phyloP scores from a whole-genome alignment of 495 filamentous ascomycete genomes.

The Amphirosellinia nigrospora region DNA sequence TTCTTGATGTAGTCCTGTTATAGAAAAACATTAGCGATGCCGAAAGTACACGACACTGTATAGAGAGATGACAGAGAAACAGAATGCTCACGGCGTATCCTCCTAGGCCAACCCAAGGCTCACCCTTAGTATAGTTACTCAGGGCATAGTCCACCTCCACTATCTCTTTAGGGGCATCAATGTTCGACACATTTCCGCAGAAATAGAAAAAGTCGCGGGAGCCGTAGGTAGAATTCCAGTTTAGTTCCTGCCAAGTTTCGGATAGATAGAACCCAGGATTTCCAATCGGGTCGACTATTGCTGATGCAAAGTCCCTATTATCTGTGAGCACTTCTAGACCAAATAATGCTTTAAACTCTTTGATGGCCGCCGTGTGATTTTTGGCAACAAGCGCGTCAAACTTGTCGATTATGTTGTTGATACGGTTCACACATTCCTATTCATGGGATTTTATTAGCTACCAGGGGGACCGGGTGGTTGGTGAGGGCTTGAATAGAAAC shows the following conservation, averaged over 20 bases:
- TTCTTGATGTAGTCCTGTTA: conserved; percentile 51
- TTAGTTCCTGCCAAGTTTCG: conserved; percentile 57
- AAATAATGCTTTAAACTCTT: conserved; percentile 51
- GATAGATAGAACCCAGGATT: conserved; percentile 55
- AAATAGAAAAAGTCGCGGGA: conserved; percentile 56
- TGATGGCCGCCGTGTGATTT: conserved; percentile 42
- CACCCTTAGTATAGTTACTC: conserved; percentile 52
- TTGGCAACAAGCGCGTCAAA: conserved; percentile 47
- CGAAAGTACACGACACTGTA: not conserved
- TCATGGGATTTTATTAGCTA: not conserved
- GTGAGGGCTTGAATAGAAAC: not conserved
- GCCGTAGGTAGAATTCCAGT: conserved; percentile 46
- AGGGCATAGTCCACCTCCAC: conserved; percentile 48
- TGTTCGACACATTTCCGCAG: conserved; percentile 55
- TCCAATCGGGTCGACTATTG: conserved; percentile 53
- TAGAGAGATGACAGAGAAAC: not conserved
- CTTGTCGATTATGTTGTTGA: conserved; percentile 54
- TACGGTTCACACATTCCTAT: conserved; percentile 49
- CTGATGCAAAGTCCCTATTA: conserved; percentile 51
- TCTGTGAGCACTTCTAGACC: conserved; percentile 47
- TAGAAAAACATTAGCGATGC: conserved; percentile 7
- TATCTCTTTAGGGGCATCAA: conserved; percentile 48
- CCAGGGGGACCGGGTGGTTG: conserved; percentile 27
- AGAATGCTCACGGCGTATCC: conserved; percentile 17
- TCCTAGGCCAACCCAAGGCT: conserved; percentile 47